Base-by-base conservation (phyloP, 202 grass and related monocot species). In the Brachypodium distachyon region DNA sequence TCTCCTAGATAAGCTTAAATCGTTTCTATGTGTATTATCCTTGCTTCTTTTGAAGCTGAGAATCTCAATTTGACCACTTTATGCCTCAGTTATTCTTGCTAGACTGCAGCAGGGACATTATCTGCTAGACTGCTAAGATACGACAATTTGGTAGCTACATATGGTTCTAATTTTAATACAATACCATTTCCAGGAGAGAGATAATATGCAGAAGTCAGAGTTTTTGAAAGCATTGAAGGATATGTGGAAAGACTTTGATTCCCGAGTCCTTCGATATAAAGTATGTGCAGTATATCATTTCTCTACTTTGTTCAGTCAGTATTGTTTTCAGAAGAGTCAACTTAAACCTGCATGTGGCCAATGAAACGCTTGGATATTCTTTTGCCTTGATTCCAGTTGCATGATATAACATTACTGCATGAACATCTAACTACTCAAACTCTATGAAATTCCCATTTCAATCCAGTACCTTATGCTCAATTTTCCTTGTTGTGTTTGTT, bases 211-310 rank as follows among this genome's bases (percentile, higher is more conserved):
- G 88, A 99, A 99, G 83, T 85, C 96, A 49, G 92, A 99, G 40
- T 99, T 99, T 90, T 75, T 99, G 82, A 99, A 99, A 87, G 92
- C 96, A 68, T 77, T 99, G 73, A 89, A 89, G 27, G 92, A 96
- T 67, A 99, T 99, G 96, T 99, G 96, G 96, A 99, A 99, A 82
- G 96, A 99, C 82, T 99, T 99, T 38, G 92, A 96, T 81, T 81
- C 92, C 47, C 96, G 92, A 69, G 92, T 99, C 49, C 86, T 99
- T 83, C 96, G 96, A 25, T 99, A 96, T 81, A 99, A 99, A 89
- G 96, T 99, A 80, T 89, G 85, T 56, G 18, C 70, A 61, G 68
- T 57, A 44, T 34, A 66, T 81, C n/a, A n/a, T 81, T 5, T 61
- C 27, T 67, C 5, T 56, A 72, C 19, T 68, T 39, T 80, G 64